Base-by-base conservation (phyloP, 352 stramenopile genomes). In the Pythium periplocum region DNA sequence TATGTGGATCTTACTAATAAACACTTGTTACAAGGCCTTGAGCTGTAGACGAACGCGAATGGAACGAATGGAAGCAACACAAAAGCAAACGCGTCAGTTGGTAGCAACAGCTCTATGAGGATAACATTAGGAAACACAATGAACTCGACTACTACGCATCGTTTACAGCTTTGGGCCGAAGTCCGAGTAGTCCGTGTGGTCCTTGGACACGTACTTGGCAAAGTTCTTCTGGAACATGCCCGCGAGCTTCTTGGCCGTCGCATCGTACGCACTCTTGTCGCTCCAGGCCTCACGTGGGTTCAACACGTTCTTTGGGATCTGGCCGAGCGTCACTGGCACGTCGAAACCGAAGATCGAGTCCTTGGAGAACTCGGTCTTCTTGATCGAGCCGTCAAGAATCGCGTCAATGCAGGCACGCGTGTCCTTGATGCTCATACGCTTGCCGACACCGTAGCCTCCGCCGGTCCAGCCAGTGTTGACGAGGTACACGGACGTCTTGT, bases 381-480 rank as follows among this genome's bases (percentile, higher is more conserved):
- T 78, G 73, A 98, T 98, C 44, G 78, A 94, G 56, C 96, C 97
- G 75, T 99, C 89, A 48, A 99, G 69, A 57, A 99, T 98, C 34
- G 93, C 93, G 73, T 99, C 83, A 51, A 99, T 96, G 69, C 93
- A 98, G 10, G 81, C 83, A 46, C 96, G 87, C 38, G 96, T 99
- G 60, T 95, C 89, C 73, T 98, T 97, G 73, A 99, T 98, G 51
- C 75, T 96, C 96, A 99, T 99, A 55, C 97, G 91, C 64, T 98
- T 83, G 64, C 96, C 97, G 26, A 97, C 90, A 53, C 96, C 96
- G 74, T 98, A 98, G 55, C 84, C 75, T 48, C 97, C 96, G 47
- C 96, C 96, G 37, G 89, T 96, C 96, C 97, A 99, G 63, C 97
- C 97, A 38, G 93, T 98, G 83, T 99, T 99, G 45, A 99, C 90